phyloP scores from a whole-genome alignment of 495 filamentous ascomycete genomes.

The Glarea lozoyensis region DNA sequence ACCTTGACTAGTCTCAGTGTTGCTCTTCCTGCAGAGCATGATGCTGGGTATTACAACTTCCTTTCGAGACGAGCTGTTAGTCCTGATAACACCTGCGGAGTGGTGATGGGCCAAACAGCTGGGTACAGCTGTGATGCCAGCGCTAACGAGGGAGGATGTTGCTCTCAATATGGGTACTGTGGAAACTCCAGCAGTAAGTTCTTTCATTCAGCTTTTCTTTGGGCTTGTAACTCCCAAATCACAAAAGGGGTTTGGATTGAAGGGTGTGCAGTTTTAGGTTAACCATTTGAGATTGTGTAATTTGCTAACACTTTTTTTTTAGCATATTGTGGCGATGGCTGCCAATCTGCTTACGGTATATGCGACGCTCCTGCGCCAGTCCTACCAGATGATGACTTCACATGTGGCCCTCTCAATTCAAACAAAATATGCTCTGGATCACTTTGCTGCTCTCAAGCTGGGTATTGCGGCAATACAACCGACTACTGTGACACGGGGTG shows the following conservation, averaged over 20 bases:
- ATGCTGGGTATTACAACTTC: conserved; percentile 4
- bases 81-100: conserved; percentile 15
- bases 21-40: conserved; percentile 5
- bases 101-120: neutral
- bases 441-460: conserved; percentile 34
- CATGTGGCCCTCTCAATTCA: conserved; percentile 5
- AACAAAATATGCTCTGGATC: neutral
- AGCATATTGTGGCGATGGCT: conserved; percentile 13
- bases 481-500: conserved; percentile 45
- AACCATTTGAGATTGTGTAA: too few relatives aligned
- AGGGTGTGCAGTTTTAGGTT: too few relatives aligned
- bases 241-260: too few relatives aligned
- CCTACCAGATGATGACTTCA: too few relatives aligned
- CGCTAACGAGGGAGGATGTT: conserved; percentile 10
- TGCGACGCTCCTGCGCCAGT: neutral
- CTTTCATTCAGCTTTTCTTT: neutral
- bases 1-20: conserved; percentile 5
- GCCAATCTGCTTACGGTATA: conserved; percentile 7
- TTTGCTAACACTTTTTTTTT: too few relatives aligned
- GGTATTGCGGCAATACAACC: conserved; percentile 39
- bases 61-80: conserved; percentile 7
- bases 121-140: conserved; percentile 14
- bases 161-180: conserved; percentile 15
- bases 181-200: conserved; percentile 11
- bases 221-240: neutral